A percentile compares a stretch with the other conserved stretches of the same genome.
These are phyloP conservation scores for Parmelia sp. DNA, from an alignment of 495 filamentous ascomycete species.

Conservation along the genomic window DNA sequence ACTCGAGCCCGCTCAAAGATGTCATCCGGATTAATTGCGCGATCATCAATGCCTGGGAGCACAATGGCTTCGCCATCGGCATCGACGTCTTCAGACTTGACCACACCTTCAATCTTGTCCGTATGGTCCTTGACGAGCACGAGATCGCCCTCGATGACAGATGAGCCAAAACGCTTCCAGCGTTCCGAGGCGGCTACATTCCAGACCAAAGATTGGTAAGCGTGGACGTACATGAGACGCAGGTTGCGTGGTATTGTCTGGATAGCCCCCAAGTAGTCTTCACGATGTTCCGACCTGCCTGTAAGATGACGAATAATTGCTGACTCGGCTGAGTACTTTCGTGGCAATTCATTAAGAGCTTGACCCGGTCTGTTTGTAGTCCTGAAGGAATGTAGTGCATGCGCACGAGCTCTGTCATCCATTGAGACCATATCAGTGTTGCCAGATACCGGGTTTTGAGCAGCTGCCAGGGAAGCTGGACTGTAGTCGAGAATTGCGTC, in stretches of 20 bases:
- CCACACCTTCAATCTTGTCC: conserved; percentile 36
- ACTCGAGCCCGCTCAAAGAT: conserved; percentile 68
- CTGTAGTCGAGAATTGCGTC: conserved; percentile 63
- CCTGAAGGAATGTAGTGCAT: conserved; percentile 65
- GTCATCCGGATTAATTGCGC: conserved; percentile 48
- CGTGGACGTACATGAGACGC: conserved; percentile 90
- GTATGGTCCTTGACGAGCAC: conserved; percentile 59
- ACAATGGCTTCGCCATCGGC: conserved; percentile 65
- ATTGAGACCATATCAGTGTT: conserved; percentile 43
- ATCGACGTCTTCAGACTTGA: conserved; percentile 44
- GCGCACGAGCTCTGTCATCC: conserved; percentile 72
- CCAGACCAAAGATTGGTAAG: conserved; percentile 92
- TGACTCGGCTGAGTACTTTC: conserved; percentile 72
- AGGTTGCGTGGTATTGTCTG: conserved; percentile 68
- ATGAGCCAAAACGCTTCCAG: conserved; percentile 61
- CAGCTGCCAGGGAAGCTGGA: conserved; percentile 41
- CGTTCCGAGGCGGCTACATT: conserved; percentile 75
- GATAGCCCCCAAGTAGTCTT: conserved; percentile 74
- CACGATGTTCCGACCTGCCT: conserved; percentile 31
- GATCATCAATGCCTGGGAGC: conserved; percentile 50
- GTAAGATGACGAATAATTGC: conserved; percentile 68
- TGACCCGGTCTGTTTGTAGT: conserved; percentile 46
- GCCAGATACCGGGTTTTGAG: conserved; percentile 30
- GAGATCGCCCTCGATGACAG: conserved; percentile 79
- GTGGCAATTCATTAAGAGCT: conserved; percentile 64